Evolutionary conservation across 805 yeast genomes (phyloP).

Genomic region (Saturnispora hagleri): DNA sequence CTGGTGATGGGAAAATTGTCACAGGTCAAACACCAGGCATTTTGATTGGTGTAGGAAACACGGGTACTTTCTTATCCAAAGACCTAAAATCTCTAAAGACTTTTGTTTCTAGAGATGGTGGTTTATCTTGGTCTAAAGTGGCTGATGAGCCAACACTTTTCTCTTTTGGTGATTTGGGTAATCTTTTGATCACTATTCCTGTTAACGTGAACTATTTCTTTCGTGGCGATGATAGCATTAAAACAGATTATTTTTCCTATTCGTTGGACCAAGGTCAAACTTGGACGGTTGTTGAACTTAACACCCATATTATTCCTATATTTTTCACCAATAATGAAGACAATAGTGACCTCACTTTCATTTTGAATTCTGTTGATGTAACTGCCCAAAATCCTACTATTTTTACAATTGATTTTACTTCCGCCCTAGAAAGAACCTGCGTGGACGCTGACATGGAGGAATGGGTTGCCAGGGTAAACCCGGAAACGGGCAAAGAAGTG

Average conservation of each 20-base stretch:
- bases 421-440: conserved; percentile 42
- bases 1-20: conserved; percentile 35
- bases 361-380: conserved; percentile 37
- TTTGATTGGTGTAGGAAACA: conserved; percentile 65
- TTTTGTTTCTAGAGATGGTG: conserved; percentile 68
- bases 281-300: conserved; percentile 49
- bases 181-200: conserved; percentile 57
- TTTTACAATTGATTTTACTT: conserved; percentile 44
- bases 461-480: conserved; percentile 43
- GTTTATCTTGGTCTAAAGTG: conserved; percentile 57
- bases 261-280: conserved; percentile 68
- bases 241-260: conserved; percentile 28
- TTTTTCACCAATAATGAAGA: conserved; percentile 44
- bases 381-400: conserved; percentile 15
- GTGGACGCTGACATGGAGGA: conserved; percentile 51
- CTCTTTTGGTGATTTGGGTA: conserved; percentile 72
- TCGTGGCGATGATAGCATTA: conserved; percentile 26
- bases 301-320: conserved; percentile 22
- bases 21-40: conserved; percentile 51
- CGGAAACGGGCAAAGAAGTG: conserved; percentile 25
- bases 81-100: conserved; percentile 27
- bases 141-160: conserved; percentile 44
- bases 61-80: conserved; percentile 47
- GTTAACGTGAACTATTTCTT: conserved; percentile 14
- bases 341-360: conserved; percentile 55